Evolutionary conservation across 83 land plant species (phyloP).

Genomic region (Isoetes engelmannii): DNA sequence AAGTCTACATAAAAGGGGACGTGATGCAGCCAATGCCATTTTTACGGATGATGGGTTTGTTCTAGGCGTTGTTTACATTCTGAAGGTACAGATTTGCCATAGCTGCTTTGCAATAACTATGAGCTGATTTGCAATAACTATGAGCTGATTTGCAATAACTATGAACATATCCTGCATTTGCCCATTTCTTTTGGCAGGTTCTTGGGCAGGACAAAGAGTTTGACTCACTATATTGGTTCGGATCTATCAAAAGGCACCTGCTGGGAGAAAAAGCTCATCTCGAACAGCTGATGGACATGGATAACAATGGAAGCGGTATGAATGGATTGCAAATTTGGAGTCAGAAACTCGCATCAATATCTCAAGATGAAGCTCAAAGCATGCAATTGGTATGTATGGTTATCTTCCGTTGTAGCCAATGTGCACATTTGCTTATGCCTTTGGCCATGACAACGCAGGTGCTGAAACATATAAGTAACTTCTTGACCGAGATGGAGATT

Average conservation of each 20-base stretch:
- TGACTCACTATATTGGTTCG: slow-evolving; percentile 41
- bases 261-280: slow-evolving; percentile 24
- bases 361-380: slow-evolving; percentile 21
- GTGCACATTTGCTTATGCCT: too few species aligned
- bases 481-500: too few species aligned
- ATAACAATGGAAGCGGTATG: slow-evolving; percentile 22
- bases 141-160: background rate
- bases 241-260: slow-evolving; percentile 22
- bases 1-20: slow-evolving; percentile 31
- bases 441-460: too few species aligned
- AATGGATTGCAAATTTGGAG: slow-evolving; percentile 36
- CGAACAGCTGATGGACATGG: slow-evolving; percentile 27
- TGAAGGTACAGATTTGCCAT: slow-evolving; percentile 24
- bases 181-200: slow-evolving; percentile 20
- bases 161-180: background rate
- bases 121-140: background rate
- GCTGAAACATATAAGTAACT: too few species aligned
- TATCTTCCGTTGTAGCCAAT: background rate
- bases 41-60: slow-evolving; percentile 47
- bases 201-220: slow-evolving; percentile 38
- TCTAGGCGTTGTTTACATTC: slow-evolving; percentile 34
- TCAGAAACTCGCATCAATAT: slow-evolving; percentile 5
- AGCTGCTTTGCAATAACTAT: background rate
- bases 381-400: background rate
- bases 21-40: slow-evolving; percentile 21